Conservation (phyloP, 129 eudicot species). For the Cynara cardunculus region DNA sequence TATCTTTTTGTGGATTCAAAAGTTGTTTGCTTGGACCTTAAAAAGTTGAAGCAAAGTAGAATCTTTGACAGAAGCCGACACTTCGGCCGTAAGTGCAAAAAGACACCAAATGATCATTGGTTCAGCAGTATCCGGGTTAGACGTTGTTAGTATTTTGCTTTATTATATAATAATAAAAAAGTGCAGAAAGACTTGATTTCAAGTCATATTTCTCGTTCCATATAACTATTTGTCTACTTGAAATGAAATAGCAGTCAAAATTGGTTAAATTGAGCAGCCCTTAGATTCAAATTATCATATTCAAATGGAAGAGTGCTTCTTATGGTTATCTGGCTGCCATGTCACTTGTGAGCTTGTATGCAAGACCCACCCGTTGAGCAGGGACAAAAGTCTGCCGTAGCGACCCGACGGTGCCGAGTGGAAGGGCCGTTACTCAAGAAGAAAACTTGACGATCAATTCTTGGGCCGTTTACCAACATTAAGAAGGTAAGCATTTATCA, state of each 20-base stretch:
- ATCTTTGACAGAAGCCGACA: not conserved
- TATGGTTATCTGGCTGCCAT: too few relatives aligned
- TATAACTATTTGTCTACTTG: not conserved
- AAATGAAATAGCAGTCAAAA: not conserved
- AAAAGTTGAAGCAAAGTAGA: not conserved
- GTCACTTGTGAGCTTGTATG: too few relatives aligned
- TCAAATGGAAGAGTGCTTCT: too few relatives aligned
- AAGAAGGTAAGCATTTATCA: too few relatives aligned
- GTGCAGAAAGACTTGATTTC: not conserved
- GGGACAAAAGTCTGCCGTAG: too few relatives aligned
- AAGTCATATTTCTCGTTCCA: conserved; percentile 62
- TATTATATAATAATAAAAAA: not conserved
- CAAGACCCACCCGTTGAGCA: too few relatives aligned
- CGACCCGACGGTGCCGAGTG: too few relatives aligned
- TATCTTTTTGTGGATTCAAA: not conserved
- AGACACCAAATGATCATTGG: not conserved
- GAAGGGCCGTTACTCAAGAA: too few relatives aligned
- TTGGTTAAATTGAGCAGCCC: not conserved
- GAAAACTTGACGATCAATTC: too few relatives aligned
- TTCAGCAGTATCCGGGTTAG: not conserved
- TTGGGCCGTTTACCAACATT: too few relatives aligned
- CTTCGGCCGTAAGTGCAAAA: not conserved
- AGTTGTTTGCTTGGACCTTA: not conserved
- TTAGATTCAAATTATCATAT: too few relatives aligned
- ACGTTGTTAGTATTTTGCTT: not conserved